Conservation (phyloP, 78 protist genomes). For the Dictyostelium capitatum region DNA sequence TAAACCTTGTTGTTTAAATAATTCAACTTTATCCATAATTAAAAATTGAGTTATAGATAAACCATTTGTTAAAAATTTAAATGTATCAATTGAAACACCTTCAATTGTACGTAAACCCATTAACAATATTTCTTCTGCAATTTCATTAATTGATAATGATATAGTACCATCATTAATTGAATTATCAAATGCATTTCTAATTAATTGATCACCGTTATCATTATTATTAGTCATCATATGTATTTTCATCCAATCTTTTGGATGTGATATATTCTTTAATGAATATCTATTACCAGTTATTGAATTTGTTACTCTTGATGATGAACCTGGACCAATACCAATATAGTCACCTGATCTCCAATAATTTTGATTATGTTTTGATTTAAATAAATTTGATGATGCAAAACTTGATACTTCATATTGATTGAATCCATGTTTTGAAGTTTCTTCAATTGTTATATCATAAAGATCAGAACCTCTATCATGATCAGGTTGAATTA, state of each 20-base stretch:
- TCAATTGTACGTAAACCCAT: slow-evolving; percentile 72
- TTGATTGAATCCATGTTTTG: slow-evolving; percentile 16
- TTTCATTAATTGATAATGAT: slow-evolving; percentile 29
- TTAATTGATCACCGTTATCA: not conserved
- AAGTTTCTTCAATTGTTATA: not conserved
- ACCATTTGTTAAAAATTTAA: slow-evolving; percentile 21
- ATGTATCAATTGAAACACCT: slow-evolving; percentile 43
- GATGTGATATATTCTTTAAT: slow-evolving; percentile 22
- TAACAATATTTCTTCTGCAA: slow-evolving; percentile 25
- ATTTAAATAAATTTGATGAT: not conserved
- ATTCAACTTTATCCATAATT: not conserved
- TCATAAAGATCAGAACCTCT: slow-evolving; percentile 28
- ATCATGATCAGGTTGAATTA: slow-evolving; percentile 16
- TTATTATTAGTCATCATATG: not conserved
- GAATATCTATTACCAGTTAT: not conserved
- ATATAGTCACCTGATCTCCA: slow-evolving; percentile 86
- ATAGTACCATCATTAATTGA: not conserved
- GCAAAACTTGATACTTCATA: slow-evolving; percentile 68
- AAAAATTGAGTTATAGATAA: not conserved
- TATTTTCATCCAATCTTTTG: slow-evolving; percentile 51
- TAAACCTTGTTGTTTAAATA: slow-evolving; percentile 16
- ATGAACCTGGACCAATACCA: slow-evolving; percentile 87
- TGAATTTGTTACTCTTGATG: slow-evolving; percentile 41
- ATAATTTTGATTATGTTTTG: slow-evolving; percentile 72
- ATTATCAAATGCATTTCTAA: not conserved